Evolutionary conservation across 1,284 basidiomycete genomes (phyloP), one percentile per base, ranked within the genome.

Genomic region (Kalmanozyma brasiliensis): DNA sequence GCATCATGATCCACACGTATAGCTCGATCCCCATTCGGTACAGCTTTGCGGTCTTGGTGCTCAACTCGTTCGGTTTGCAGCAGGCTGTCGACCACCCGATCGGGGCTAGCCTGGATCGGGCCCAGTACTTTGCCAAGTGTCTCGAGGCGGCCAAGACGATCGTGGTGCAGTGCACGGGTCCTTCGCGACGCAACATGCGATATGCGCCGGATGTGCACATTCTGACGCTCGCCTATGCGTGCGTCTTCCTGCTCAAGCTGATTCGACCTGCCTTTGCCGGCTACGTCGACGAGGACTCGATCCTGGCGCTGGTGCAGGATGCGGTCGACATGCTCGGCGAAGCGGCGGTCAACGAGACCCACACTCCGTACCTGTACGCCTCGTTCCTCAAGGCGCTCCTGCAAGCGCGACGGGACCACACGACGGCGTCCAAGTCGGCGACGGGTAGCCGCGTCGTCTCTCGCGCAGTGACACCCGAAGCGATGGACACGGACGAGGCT

Each of bases 61-160:
- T 97, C 72, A 94, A 96, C 81, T 94, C 93, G 8, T 98, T 97
- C 75, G 94, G 94, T 3, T 86, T 98, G 52, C 94, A 98, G 83
- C 92, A 95, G 77, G 91, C 94, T 3, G 84, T 96, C 51, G 93
- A 95, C 38, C 77, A 77, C 24, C 76, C 77, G 0, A 73, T 70
- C 2, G 68, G 74, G 3, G 61, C 57, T 45, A 64, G 78, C 52
- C 55, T 80, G 47, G 80, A 82, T 43, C 62, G 62, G 51, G 81
- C 65, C 24, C 69, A 68, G 73, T 82, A 81, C 78, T 70, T 80
- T 71, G 63, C 75, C 63, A 56, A 82, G 75, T 77, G 77, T 65
- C 49, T 80, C 64, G 51, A 81, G 51, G 52, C 82, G 33, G 64
- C 77, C 49, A 51, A 81, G 73, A 73, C 61, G 20, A 77, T 82